phyloP scores from a whole-genome alignment of 768 basidiomycete species.

The Pisolithus tinctorius region DNA sequence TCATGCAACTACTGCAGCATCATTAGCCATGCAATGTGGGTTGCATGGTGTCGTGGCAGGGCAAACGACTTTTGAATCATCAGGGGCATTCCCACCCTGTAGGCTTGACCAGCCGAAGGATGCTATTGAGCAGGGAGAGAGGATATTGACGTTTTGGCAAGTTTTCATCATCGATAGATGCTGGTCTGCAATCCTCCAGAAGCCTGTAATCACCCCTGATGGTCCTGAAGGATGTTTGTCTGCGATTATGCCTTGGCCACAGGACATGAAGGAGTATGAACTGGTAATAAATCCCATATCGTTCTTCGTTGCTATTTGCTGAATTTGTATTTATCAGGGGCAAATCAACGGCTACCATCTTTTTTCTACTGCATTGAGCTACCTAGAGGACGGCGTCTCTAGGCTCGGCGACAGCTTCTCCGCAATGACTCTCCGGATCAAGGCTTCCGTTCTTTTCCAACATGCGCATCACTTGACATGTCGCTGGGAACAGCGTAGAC shows the following conservation, averaged over 20 bases:
- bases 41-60: constrained; percentile 43
- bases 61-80: constrained; percentile 29
- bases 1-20: constrained; percentile 67
- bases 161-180: constrained; percentile 76
- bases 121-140: constrained; percentile 58
- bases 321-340: constrained; percentile 40
- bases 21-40: constrained; percentile 67
- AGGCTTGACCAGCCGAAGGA: constrained; percentile 54
- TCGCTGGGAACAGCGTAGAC: constrained; percentile 55
- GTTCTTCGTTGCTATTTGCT: constrained; percentile 5
- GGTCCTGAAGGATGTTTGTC: constrained; percentile 48
- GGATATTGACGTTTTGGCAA: constrained; percentile 77
- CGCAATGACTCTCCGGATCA: constrained; percentile 57
- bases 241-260: constrained; percentile 74
- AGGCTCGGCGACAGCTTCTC: constrained; percentile 50
- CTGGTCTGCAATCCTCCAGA: constrained; percentile 70
- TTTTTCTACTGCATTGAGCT: constrained; percentile 54
- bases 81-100: constrained; percentile 29
- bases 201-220: constrained; percentile 61
- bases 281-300: constrained; percentile 37
- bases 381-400: constrained; percentile 54
- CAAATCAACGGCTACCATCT: constrained; percentile 44
- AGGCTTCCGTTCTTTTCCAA: constrained; percentile 71
- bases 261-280: constrained; percentile 66
- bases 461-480: constrained; percentile 56